A percentile compares a stretch with the other conserved stretches of the same genome.
Conservation (phyloP, 768 basidiomycete genomes). For the Suillus hirtellus region DNA sequence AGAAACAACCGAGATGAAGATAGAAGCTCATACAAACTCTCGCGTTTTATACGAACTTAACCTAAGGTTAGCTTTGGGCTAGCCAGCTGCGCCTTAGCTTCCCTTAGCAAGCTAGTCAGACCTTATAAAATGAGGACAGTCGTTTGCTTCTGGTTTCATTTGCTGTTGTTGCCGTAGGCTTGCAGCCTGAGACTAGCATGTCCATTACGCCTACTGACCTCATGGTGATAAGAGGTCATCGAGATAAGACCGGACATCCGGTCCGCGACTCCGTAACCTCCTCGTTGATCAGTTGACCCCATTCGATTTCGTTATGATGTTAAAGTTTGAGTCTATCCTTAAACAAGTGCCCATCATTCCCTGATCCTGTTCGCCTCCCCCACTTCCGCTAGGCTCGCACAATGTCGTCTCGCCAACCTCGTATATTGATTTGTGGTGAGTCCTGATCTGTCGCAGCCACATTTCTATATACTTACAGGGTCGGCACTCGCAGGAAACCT, state of each 20-base stretch:
- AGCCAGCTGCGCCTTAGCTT: not conserved
- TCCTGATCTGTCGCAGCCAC: not conserved
- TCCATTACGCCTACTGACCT: not conserved
- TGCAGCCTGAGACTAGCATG: not conserved
- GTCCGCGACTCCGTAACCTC: not conserved
- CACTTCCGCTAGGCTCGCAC: not conserved
- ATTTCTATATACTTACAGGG: not conserved
- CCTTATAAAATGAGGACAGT: not conserved
- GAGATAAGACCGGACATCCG: not conserved
- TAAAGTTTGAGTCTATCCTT: conserved; percentile 1
- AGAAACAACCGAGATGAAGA: conserved; percentile 69
- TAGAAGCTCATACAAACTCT: conserved; percentile 48
- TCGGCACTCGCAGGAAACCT: conserved; percentile 51
- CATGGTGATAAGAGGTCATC: no score
- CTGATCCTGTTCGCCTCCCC: not conserved
- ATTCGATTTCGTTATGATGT: not conserved
- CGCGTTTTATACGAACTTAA: not conserved
- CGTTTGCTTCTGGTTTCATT: not conserved
- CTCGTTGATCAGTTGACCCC: conserved; percentile 1
- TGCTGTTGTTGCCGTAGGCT: not conserved
- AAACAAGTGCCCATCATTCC: not conserved
- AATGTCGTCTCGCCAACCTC: conserved; percentile 23
- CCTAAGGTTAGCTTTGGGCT: not conserved
- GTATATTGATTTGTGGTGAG: conserved; percentile 38
- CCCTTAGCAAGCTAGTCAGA: not conserved